These are phyloP conservation scores for Spatholobus suberectus DNA, from an alignment of 306 rosid species.

Conservation along the genomic window DNA sequence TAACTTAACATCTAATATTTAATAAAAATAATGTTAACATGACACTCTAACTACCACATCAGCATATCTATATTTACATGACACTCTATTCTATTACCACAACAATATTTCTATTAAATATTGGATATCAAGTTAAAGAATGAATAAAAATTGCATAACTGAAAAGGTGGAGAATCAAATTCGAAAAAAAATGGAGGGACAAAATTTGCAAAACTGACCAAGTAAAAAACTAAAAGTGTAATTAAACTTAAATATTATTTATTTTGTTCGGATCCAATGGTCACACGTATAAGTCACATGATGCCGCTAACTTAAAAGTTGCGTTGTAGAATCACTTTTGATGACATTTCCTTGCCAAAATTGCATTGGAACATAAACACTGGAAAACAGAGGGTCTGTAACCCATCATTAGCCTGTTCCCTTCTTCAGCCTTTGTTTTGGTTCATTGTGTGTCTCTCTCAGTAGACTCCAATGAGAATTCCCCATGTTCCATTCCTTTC, in stretches of 20 bases:
- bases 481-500: conserved; percentile 11
- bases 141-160: neutral
- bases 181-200: neutral
- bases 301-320: neutral
- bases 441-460: neutral
- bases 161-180: neutral
- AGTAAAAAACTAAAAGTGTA: neutral
- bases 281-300: neutral
- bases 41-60: too few relatives aligned
- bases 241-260: neutral
- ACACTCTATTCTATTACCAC: too few relatives aligned
- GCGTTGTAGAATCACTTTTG: neutral
- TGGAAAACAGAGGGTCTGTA: neutral
- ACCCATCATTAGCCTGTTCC: neutral
- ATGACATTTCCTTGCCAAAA: neutral
- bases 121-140: too few relatives aligned
- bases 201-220: neutral
- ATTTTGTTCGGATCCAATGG: neutral
- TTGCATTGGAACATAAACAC: neutral
- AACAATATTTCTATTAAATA: too few relatives aligned
- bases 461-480: conserved; percentile 31
- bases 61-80: too few relatives aligned
- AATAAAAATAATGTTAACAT: too few relatives aligned
- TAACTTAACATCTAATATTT: too few relatives aligned
- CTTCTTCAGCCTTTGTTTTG: neutral